Percentiles rank a stretch among this genome's conserved stretches.
Evolutionary conservation across 148 eudicot species (phyloP).

Genomic region (Vaccinium vitisidaea): DNA sequence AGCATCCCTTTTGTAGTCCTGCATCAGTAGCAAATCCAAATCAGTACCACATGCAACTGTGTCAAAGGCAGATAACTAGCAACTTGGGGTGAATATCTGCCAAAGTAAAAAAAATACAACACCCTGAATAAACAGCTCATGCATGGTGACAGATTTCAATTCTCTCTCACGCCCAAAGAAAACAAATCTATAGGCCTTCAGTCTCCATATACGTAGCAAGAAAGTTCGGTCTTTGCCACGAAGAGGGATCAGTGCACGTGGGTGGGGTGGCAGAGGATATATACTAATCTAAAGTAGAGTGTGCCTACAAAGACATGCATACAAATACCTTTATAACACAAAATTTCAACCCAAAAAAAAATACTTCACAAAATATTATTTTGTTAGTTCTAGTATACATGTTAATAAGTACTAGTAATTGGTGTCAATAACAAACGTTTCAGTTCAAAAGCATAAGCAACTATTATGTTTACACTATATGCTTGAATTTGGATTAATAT

Average conservation of each 20-base stretch:
- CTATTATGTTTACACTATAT: background rate
- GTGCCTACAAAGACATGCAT: background rate
- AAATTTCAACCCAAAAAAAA: too few species aligned
- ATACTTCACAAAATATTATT: background rate
- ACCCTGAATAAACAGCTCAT: background rate
- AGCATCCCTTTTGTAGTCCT: conserved; percentile 87
- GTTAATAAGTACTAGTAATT: background rate
- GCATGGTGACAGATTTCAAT: background rate
- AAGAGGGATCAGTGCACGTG: background rate
- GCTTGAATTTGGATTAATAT: background rate
- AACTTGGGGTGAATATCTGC: background rate
- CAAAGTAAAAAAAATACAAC: background rate
- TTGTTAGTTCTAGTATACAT: background rate
- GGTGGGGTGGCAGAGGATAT: background rate
- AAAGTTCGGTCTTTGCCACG: background rate
- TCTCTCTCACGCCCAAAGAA: background rate
- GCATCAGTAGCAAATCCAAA: conserved; percentile 22
- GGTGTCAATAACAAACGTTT: background rate
- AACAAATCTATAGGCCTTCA: background rate
- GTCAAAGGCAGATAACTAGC: background rate
- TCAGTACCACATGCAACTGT: conserved; percentile 7
- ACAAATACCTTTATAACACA: too few species aligned
- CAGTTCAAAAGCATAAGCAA: background rate
- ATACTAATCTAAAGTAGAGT: background rate
- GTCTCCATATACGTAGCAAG: background rate